phyloP scores from a whole-genome alignment of 169 alveolate species.

The Plasmodium gaboni region DNA sequence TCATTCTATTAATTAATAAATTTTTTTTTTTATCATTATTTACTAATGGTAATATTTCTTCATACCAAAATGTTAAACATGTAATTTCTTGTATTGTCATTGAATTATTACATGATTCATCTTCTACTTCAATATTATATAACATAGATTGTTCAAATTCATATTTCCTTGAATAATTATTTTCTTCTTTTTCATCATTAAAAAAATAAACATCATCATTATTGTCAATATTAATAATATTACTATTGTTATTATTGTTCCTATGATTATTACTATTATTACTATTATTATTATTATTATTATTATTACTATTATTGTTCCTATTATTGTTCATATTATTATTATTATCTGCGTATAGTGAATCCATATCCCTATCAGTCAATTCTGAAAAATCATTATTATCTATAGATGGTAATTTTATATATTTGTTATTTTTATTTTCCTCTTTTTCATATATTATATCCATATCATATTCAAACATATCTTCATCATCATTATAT shows the following conservation, averaged over 20 bases:
- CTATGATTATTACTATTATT: not conserved
- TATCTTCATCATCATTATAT: constrained; percentile 19
- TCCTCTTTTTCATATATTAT: not conserved
- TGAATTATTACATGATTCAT: not conserved
- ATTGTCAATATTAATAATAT: not conserved
- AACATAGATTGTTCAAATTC: not conserved
- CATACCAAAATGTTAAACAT: constrained; percentile 48
- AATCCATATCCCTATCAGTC: constrained; percentile 4
- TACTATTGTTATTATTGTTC: not conserved
- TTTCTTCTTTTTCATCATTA: not conserved
- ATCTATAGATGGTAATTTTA: constrained; percentile 35
- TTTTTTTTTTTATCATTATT: constrained; percentile 68
- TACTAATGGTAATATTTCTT: constrained; percentile 58
- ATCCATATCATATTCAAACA: constrained; percentile 13
- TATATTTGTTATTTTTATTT: constrained; percentile 28
- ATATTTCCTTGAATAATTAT: not conserved
- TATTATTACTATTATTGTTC: no score
- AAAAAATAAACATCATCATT: not conserved
- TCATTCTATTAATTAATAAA: constrained; percentile 21
- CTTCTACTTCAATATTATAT: not conserved
- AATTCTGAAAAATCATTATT: constrained; percentile 17
- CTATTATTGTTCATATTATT: no score
- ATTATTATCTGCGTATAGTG: not conserved
- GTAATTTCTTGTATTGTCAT: constrained; percentile 34
- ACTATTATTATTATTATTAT: no score